Conservation (phyloP, 306 rosid species). For the Quercus agrifolia region DNA sequence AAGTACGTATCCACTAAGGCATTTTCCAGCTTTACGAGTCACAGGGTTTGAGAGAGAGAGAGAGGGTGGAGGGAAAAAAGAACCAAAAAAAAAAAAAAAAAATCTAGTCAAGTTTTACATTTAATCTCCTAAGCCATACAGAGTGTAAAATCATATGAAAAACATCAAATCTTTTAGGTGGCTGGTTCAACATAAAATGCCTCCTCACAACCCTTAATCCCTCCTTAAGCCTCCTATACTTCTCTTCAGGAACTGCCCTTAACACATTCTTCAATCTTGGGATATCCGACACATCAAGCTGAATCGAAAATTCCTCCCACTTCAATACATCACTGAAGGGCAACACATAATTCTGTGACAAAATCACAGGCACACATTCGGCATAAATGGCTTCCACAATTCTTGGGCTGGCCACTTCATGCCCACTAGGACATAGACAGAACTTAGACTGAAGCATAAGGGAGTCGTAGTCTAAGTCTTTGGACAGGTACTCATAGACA, state of each 20-base stretch:
- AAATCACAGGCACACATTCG: constrained; percentile 67
- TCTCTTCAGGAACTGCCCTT: constrained; percentile 39
- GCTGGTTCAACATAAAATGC: constrained; percentile 63
- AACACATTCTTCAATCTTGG: constrained; percentile 59
- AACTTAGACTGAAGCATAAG: constrained; percentile 72
- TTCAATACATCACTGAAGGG: constrained; percentile 69
- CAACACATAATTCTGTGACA: constrained; percentile 40
- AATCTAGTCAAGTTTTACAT: constrained; percentile 37
- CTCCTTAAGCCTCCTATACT: constrained; percentile 49
- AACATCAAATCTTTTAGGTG: constrained; percentile 62
- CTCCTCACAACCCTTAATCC: constrained; percentile 59
- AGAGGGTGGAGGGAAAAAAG: not conserved
- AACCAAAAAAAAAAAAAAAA: not conserved
- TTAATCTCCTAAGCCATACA: constrained; percentile 70
- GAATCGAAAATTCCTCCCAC: constrained; percentile 71
- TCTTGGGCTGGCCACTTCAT: constrained; percentile 89
- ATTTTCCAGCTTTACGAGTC: too few relatives aligned
- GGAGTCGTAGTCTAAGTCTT: constrained; percentile 51
- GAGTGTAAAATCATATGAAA: constrained; percentile 82
- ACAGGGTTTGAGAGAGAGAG: too few relatives aligned
- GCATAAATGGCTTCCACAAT: constrained; percentile 80
- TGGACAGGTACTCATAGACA: constrained; percentile 69
- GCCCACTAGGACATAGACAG: constrained; percentile 82
- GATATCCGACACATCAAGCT: constrained; percentile 58
- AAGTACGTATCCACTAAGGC: too few relatives aligned